Evolutionary conservation across 129 eudicot species (phyloP).

Genomic region (Flaveria ramosissima): DNA sequence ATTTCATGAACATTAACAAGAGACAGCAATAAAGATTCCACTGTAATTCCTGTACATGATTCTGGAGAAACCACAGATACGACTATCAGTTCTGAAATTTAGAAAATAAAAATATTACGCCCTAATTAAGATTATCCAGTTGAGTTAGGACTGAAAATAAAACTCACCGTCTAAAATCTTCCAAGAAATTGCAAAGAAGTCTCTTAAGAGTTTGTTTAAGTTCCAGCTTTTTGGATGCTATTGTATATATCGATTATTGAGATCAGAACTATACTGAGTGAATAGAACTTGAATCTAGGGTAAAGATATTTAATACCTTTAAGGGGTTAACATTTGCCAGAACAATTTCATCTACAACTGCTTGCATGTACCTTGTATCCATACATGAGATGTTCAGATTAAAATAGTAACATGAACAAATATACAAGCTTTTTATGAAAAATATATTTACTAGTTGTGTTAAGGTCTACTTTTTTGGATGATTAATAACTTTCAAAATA

Average conservation of each 20-base stretch:
- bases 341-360: slow-evolving; percentile 86
- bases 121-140: not conserved
- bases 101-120: not conserved
- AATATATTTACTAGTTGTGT: not conserved
- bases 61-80: slow-evolving; percentile 42
- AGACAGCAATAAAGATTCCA: slow-evolving; percentile 58
- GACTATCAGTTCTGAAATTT: not conserved
- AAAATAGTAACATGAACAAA: slow-evolving; percentile 3
- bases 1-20: slow-evolving; percentile 52
- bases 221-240: slow-evolving; percentile 92
- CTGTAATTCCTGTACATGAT: slow-evolving; percentile 62
- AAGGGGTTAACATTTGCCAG: slow-evolving; percentile 66
- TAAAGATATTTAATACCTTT: slow-evolving; percentile 53
- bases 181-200: slow-evolving; percentile 55
- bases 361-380: slow-evolving; percentile 92
- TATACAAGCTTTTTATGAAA: not conserved
- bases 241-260: slow-evolving; percentile 2
- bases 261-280: not conserved
- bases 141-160: not conserved
- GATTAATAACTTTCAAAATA: not conserved
- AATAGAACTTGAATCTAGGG: slow-evolving; percentile 12
- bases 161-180: slow-evolving; percentile 64
- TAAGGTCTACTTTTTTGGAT: slow-evolving; percentile 13
- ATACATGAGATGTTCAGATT: slow-evolving; percentile 10
- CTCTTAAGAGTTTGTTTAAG: slow-evolving; percentile 62